A percentile compares a stretch with the other conserved stretches of the same genome.
Conservation (phyloP, 2,329 filamentous ascomycete genomes). For the Xylaria sp. region DNA sequence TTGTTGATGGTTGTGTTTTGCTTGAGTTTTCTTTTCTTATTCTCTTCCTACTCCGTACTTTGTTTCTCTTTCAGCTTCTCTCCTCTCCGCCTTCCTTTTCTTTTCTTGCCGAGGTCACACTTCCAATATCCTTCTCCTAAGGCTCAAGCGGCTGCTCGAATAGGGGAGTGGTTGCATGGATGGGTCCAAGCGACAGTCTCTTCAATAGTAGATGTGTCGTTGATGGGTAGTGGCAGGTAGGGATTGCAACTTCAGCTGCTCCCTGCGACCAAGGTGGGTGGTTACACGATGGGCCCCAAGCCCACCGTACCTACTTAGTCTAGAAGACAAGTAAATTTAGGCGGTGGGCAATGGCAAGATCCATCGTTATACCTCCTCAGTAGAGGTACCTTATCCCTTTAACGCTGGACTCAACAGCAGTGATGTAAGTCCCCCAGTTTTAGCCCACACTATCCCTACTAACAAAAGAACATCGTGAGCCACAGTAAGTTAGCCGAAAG, state of each 20-base stretch:
- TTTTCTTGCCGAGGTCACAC: background rate
- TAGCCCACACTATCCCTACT: too few relatives aligned
- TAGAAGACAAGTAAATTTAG: too few relatives aligned
- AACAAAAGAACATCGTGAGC: too few relatives aligned
- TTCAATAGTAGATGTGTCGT: background rate
- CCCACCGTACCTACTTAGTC: too few relatives aligned
- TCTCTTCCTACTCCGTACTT: background rate
- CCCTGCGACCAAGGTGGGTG: background rate
- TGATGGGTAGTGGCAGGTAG: background rate
- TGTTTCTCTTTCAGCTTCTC: background rate
- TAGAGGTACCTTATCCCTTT: too few relatives aligned
- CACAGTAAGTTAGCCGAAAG: too few relatives aligned
- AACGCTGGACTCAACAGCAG: too few relatives aligned
- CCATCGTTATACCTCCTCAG: too few relatives aligned
- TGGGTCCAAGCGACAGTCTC: background rate
- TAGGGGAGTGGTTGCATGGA: background rate
- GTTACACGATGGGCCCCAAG: background rate
- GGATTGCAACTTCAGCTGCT: background rate
- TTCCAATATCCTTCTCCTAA: background rate
- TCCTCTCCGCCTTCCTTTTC: background rate
- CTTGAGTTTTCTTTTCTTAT: too few relatives aligned
- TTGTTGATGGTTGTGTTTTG: background rate
- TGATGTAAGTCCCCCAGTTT: too few relatives aligned
- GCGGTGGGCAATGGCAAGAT: too few relatives aligned
- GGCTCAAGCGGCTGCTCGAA: background rate